phyloP scores from a whole-genome alignment of 2,329 filamentous ascomycete genomes.

The Alternaria sp. region DNA sequence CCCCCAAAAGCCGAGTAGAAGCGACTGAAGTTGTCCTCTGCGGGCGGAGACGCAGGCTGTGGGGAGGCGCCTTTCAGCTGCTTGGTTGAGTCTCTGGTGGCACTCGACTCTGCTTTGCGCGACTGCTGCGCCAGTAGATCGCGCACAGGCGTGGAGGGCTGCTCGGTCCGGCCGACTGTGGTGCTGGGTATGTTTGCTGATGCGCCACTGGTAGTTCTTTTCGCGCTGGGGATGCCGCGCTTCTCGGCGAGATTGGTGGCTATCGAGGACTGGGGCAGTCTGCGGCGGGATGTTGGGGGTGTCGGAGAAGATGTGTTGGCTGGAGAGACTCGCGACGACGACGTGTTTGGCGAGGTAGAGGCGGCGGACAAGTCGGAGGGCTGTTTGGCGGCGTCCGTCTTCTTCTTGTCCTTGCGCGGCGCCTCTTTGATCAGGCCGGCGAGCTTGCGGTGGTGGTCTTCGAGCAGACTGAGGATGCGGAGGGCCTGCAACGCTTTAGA shows the following conservation, averaged over 20 bases:
- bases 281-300: slow-evolving; percentile 48
- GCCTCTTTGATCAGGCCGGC: slow-evolving; percentile 81
- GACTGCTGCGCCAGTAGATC: slow-evolving; percentile 44
- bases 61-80: slow-evolving; percentile 15
- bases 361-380: slow-evolving; percentile 16
- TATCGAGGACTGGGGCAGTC: slow-evolving; percentile 76
- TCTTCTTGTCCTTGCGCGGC: slow-evolving; percentile 38
- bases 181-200: slow-evolving; percentile 76
- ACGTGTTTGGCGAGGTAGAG: slow-evolving; percentile 22
- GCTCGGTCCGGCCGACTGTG: slow-evolving; percentile 61
- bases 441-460: slow-evolving; percentile 84
- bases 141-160: slow-evolving; percentile 37
- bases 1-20: slow-evolving; percentile 94
- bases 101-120: slow-evolving; percentile 30
- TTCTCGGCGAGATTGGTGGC: slow-evolving; percentile 87
- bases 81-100: slow-evolving; percentile 19
- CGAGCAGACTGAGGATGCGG: slow-evolving; percentile 81
- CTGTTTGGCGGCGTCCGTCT: slow-evolving; percentile 9
- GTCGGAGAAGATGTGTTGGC: slow-evolving; percentile 48
- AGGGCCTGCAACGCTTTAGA: slow-evolving; percentile 64
- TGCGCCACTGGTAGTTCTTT: slow-evolving; percentile 70
- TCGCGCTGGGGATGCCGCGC: slow-evolving; percentile 70
- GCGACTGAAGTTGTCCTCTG: slow-evolving; percentile 81
- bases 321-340: slow-evolving; percentile 29
- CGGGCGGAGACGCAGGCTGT: slow-evolving; percentile 28